Evolutionary conservation across 2,329 filamentous ascomycete genomes (phyloP), one percentile per base, ranked within the genome.

Genomic region (Pyricularia grisea): DNA sequence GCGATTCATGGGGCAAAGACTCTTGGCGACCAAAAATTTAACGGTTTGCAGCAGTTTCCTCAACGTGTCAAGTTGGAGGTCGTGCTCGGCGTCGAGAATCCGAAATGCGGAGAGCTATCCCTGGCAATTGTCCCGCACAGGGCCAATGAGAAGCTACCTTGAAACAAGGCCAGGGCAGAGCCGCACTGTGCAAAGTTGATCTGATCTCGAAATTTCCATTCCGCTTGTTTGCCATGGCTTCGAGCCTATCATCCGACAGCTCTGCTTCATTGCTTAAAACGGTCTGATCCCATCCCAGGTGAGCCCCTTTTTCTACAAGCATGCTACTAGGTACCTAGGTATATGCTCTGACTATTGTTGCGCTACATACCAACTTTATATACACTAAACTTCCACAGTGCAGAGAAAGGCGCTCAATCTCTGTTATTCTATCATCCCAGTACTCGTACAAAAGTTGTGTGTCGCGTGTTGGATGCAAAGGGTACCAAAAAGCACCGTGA

Each of bases 41-140:
- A 28, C 27, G 25, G 60, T 63, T 63, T 63, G 60, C n/a, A 63
- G 60, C 60, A 30, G 25, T 63, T 63, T 67, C 65, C 65, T 67
- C 65, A 67, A 67, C 65, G 65, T 67, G 65, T 55, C 65, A 67
- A 67, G 65, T 50, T 28, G 64, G 30, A 36, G 64, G 30, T 36
- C 64, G 17, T 36, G 64, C 30, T 66, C 64, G 30, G 36, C 64
- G 60, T 27, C 60, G 60, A 63, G 58, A 23, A 25, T 61, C 58
- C 58, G 58, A 61, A 27, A 23, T 63, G 60, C 60, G 60, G 60
- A 63, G 60, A 63, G 60, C 60, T 63, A 63, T 63, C 60, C n/a
- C 60, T 63, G 25, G 58, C 60, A 30, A 28, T 63, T 12, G n/a
- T 25, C 23, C 11, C 9, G n/a, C 58, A 58, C 55, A 25, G 27